phyloP scores from a whole-genome alignment of 2,329 filamentous ascomycete species.

The Thermothelomyces thermophilus region DNA sequence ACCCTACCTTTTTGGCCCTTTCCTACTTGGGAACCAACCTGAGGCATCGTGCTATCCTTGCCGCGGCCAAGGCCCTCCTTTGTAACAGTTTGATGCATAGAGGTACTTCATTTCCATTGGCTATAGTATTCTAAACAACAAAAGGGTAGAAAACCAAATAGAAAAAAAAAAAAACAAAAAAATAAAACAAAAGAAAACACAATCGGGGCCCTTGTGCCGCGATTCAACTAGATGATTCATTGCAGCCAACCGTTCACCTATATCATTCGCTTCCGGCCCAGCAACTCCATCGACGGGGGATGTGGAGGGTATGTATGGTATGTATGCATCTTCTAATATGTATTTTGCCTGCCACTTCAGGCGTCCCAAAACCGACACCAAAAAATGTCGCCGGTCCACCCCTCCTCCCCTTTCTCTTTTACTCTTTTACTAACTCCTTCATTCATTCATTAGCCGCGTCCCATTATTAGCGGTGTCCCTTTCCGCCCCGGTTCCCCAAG shows the following conservation, averaged over 20 bases:
- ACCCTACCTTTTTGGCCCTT: too few relatives aligned
- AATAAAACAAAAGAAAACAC: background rate
- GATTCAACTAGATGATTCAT: background rate
- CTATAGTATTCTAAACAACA: too few relatives aligned
- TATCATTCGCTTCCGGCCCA: slow-evolving; percentile 1
- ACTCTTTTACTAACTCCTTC: background rate
- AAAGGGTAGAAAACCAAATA: too few relatives aligned
- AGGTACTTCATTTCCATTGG: too few relatives aligned
- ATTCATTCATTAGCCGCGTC: slow-evolving; percentile 7
- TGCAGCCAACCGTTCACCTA: background rate
- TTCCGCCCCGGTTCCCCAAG: background rate
- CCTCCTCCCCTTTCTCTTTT: background rate
- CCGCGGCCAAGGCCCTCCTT: too few relatives aligned
- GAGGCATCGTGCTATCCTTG: too few relatives aligned
- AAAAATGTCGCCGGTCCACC: background rate
- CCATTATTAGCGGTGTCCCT: too few relatives aligned
- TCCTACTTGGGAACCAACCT: too few relatives aligned
- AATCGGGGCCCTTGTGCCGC: background rate
- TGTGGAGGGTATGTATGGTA: background rate
- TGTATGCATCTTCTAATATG: slow-evolving; percentile 11
- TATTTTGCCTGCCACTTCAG: background rate
- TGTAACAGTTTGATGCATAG: too few relatives aligned
- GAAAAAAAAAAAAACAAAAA: background rate
- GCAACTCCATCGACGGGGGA: slow-evolving; percentile 9
- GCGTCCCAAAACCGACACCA: background rate